phyloP scores from a whole-genome alignment of 805 yeast genomes.

The Pichia kluyveri region DNA sequence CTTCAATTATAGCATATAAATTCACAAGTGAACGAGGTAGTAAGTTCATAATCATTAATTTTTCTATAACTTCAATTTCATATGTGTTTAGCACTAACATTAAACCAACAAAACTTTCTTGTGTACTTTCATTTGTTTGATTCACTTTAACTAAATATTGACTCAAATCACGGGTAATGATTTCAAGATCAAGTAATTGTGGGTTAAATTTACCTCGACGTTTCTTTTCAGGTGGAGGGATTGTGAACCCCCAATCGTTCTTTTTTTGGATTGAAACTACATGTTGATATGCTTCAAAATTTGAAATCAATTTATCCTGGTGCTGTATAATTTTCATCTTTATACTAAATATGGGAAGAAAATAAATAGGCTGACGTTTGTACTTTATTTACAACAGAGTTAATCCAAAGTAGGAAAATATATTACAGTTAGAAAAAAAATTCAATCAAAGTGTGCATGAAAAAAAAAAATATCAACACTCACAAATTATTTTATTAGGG shows the following conservation, averaged over 20 bases:
- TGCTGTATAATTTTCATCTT: constrained; percentile 33
- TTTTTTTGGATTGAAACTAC: constrained; percentile 38
- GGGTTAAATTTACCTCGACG: constrained; percentile 24
- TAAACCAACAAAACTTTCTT: constrained; percentile 23
- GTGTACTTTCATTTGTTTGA: constrained; percentile 23
- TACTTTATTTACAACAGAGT: too few species aligned
- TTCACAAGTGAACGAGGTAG: constrained; percentile 76
- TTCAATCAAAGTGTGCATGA: too few species aligned
- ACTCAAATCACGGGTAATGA: constrained; percentile 38
- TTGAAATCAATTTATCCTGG: constrained; percentile 53
- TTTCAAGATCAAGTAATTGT: constrained; percentile 38
- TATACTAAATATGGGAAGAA: background rate
- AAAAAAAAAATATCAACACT: too few species aligned
- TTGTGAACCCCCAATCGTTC: constrained; percentile 38
- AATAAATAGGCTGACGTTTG: too few species aligned
- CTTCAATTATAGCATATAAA: constrained; percentile 76
- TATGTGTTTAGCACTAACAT: constrained; percentile 39
- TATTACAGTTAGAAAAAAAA: too few species aligned
- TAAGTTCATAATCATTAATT: constrained; percentile 71
- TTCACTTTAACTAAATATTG: constrained; percentile 31
- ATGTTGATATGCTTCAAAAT: constrained; percentile 55
- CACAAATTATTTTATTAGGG: too few species aligned
- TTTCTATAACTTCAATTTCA: constrained; percentile 71
- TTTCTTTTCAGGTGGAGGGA: constrained; percentile 13
- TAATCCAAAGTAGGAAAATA: background rate